These are phyloP conservation scores for Jamesozyma piceae DNA, from an alignment of 805 yeast species.

Conservation along the genomic window DNA sequence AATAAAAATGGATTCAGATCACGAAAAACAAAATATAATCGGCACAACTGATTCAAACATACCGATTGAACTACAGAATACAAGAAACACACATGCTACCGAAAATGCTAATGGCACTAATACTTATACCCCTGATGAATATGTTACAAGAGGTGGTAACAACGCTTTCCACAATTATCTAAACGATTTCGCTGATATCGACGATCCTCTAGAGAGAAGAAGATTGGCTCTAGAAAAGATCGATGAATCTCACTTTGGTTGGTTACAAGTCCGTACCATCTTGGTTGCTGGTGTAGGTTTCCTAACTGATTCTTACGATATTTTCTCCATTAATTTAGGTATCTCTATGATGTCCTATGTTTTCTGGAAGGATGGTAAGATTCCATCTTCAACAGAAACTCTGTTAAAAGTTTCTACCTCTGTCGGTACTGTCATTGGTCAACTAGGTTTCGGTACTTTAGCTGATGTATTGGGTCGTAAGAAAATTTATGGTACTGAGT, in stretches of 20 bases:
- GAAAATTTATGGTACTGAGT: conserved; percentile 76
- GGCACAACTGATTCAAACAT: background rate
- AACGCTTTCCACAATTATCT: conserved; percentile 78
- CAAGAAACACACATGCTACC: background rate
- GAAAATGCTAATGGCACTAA: background rate
- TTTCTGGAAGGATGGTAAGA: conserved; percentile 50
- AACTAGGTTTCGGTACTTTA: conserved; percentile 69
- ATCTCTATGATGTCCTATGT: conserved; percentile 70
- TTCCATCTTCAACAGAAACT: conserved; percentile 64
- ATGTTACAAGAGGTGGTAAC: conserved; percentile 60
- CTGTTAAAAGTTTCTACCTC: conserved; percentile 81
- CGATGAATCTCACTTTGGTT: conserved; percentile 68
- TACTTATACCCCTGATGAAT: conserved; percentile 5
- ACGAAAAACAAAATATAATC: no score
- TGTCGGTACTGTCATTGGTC: conserved; percentile 90
- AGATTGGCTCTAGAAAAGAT: conserved; percentile 74
- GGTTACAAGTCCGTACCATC: conserved; percentile 78
- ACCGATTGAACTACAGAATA: background rate
- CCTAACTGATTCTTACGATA: conserved; percentile 87
- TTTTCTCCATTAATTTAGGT: conserved; percentile 81
- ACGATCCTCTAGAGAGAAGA: conserved; percentile 81
- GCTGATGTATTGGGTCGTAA: conserved; percentile 84
- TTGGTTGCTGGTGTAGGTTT: conserved; percentile 89
- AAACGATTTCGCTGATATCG: conserved; percentile 71
- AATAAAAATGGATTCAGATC: no score